Percentiles rank a stretch among this genome's conserved stretches.
Conservation (phyloP, 2,329 filamentous ascomycete species). For the Penicillium sp. region DNA sequence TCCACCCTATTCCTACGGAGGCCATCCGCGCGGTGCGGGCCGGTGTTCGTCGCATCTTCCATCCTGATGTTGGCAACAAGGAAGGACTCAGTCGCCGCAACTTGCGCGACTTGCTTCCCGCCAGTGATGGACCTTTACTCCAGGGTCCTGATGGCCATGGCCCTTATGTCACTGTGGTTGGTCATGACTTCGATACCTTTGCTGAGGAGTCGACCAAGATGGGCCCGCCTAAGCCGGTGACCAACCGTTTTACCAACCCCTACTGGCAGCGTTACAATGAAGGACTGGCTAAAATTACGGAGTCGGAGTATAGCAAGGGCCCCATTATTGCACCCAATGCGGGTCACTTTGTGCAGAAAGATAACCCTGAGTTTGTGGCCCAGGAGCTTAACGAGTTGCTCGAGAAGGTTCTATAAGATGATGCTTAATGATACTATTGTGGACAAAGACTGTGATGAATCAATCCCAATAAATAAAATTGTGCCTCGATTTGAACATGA, state of each 20-base stretch:
- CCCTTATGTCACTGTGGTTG: constrained; percentile 53
- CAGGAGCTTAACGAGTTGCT: constrained; percentile 11
- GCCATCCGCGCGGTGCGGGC: not conserved
- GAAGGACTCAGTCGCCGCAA: constrained; percentile 54
- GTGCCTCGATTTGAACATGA: not conserved
- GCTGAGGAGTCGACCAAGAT: constrained; percentile 46
- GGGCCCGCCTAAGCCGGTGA: constrained; percentile 40
- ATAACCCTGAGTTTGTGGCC: constrained; percentile 52
- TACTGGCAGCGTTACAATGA: constrained; percentile 58
- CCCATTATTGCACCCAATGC: constrained; percentile 51
- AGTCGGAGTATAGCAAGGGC: constrained; percentile 41
- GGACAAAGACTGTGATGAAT: not conserved
- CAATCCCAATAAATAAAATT: not conserved
- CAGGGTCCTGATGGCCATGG: constrained; percentile 32
- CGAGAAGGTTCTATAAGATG: not conserved
- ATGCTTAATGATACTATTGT: not conserved
- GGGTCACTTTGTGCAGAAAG: constrained; percentile 59
- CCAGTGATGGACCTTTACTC: constrained; percentile 45
- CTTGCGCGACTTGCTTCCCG: constrained; percentile 47
- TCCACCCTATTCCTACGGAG: not conserved
- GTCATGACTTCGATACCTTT: constrained; percentile 56
- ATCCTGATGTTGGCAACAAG: constrained; percentile 44
- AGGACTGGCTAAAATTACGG: constrained; percentile 50
- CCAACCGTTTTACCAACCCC: constrained; percentile 55
- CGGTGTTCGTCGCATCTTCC: not conserved